Base-by-base conservation (phyloP, 139 green algal species). In the Zygnema circumcarinatum region DNA sequence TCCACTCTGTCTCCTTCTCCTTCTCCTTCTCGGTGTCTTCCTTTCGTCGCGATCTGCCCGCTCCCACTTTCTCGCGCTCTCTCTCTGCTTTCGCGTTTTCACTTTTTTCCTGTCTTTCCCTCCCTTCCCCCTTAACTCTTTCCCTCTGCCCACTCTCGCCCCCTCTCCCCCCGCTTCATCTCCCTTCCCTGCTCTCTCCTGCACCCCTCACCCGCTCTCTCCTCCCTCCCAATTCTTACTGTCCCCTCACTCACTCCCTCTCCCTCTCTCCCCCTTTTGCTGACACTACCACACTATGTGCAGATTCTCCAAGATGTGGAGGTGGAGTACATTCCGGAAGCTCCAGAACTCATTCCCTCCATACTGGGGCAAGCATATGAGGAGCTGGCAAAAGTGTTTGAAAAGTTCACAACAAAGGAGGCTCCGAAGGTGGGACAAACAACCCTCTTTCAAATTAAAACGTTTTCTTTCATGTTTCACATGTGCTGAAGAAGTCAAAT, bases 371-470 rank as follows among this genome's bases (percentile, higher is more conserved):
- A 62, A 68, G 36, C 32, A 86, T 87, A 36, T 0, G 83, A 88
- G n/a, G 83, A 88, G 11, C 73, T 88, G 29, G 36, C 85, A 72
- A 89, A 67, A 88, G 79, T 88, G 0, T 88, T 88, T 74, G 83
- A 88, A 53, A 88, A 88, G 25, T 88, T 88, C n/a, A 32, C 83
- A 2, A 89, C 41, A 33, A 88, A 47, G 21, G 83, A 88, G 36
- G 78, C 69, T 29, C 40, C 78, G 22, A 76, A 74, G 39, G 41
- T 76, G 35, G 16, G 35, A 78, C 16, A 3, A 40, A 81, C 76
- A 25, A 11, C 16, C 38, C 69, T 47, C 16, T 78, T 25, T 11
- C 11, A 56, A 25, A 78, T 47, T 56, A 47, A 47, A 56, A 78
- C 7, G 35, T 11, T 81, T 16, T 72, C 76, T 84, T 38, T 11